Evolutionary conservation across 768 basidiomycete species (phyloP).

Genomic region (Collybia sordida): DNA sequence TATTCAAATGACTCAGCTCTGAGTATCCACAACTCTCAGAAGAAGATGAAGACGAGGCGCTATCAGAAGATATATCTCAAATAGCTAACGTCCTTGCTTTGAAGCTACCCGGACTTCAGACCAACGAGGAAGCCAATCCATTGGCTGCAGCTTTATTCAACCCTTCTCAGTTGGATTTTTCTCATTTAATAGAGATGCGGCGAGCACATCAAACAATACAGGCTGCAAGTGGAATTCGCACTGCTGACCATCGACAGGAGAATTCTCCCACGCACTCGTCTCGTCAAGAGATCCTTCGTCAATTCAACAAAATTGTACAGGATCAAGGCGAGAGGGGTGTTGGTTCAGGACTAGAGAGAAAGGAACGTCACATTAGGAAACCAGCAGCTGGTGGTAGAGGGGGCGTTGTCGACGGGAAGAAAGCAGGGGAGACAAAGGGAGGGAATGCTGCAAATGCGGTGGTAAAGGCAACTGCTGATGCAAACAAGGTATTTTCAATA

Average conservation of each 20-base stretch:
- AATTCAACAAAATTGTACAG: constrained; percentile 9
- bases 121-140: background rate
- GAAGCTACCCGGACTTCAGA: background rate
- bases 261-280: background rate
- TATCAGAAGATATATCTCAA: background rate
- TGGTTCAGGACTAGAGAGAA: constrained; percentile 6
- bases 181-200: background rate
- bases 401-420: constrained; percentile 5
- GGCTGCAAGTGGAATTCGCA: constrained; percentile 2
- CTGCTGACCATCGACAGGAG: background rate
- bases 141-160: background rate
- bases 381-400: constrained; percentile 7
- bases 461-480: background rate
- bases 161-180: background rate
- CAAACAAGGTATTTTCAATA: no score
- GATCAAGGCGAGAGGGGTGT: constrained; percentile 10
- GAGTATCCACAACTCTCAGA: constrained; percentile 1
- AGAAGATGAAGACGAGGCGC: background rate
- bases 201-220: constrained; percentile 2
- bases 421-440: background rate
- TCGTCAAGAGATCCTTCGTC: constrained; percentile 3
- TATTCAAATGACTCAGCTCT: background rate
- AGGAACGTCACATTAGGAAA: constrained; percentile 2
- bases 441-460: constrained; percentile 18
- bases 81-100: background rate